A percentile compares a stretch with the other conserved stretches of the same genome.
These are phyloP conservation scores for Russula vinacea DNA, from an alignment of 768 basidiomycete genomes.

Conservation along the genomic window DNA sequence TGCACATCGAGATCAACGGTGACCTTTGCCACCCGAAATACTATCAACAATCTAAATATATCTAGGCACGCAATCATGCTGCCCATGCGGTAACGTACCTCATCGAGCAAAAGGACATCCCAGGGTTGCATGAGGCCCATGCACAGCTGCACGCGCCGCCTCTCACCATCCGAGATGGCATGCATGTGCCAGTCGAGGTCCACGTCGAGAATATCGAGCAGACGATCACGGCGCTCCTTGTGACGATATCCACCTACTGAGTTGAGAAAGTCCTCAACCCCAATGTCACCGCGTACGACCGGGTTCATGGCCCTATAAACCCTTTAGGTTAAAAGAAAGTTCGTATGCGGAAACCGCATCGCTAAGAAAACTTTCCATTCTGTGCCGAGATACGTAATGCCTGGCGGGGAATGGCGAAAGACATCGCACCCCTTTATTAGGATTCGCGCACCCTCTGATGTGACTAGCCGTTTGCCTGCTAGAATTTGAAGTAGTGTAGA, in stretches of 20 bases:
- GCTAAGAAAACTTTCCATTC: conserved; percentile 66
- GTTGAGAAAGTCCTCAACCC: conserved; percentile 92
- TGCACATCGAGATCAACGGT: conserved; percentile 97
- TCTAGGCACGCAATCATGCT: conserved; percentile 5
- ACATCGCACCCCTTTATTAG: conserved; percentile 80
- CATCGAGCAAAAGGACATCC: conserved; percentile 91
- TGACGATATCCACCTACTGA: conserved; percentile 95
- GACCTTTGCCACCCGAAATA: conserved; percentile 49
- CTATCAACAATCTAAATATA: not conserved
- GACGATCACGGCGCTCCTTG: conserved; percentile 78
- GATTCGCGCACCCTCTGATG: conserved; percentile 49
- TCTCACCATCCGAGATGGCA: conserved; percentile 92
- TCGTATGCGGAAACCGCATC: not conserved
- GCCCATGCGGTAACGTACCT: conserved; percentile 48
- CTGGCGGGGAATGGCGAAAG: conserved; percentile 79
- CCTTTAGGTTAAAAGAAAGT: conserved; percentile 7
- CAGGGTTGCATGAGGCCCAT: conserved; percentile 95
- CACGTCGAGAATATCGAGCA: conserved; percentile 90
- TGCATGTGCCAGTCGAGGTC: conserved; percentile 98
- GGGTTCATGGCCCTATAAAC: conserved; percentile 86
- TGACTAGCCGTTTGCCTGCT: conserved; percentile 84
- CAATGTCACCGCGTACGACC: conserved; percentile 89
- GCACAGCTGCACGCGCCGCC: conserved; percentile 88
- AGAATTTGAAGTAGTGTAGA: conserved; percentile 94
- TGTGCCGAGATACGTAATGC: conserved; percentile 86